Evolutionary conservation across 345 rosid genomes (phyloP).

Genomic region (Pistacia integerrima): DNA sequence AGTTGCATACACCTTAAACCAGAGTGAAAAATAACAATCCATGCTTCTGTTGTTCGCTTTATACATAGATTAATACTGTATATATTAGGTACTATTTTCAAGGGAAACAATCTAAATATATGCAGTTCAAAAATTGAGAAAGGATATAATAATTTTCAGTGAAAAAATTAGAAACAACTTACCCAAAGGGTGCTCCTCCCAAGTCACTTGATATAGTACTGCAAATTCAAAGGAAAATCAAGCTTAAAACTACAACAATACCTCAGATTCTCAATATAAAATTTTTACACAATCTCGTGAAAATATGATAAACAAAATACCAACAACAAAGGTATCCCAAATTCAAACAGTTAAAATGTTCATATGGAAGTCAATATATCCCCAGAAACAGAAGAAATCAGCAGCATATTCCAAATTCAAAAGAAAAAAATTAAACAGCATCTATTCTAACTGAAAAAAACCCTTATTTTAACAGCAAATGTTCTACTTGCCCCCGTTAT

Average conservation of each 20-base stretch:
- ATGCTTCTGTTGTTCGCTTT: neutral
- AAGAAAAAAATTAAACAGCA: neutral
- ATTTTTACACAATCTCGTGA: neutral
- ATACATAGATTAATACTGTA: neutral
- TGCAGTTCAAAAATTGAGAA: neutral
- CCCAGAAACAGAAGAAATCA: neutral
- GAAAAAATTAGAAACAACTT: slow-evolving; percentile 11
- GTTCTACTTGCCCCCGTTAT: no score
- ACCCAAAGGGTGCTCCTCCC: slow-evolving; percentile 91
- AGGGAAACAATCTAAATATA: neutral
- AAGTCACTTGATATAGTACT: slow-evolving; percentile 74
- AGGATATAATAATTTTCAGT: neutral
- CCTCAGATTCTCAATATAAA: neutral
- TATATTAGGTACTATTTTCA: slow-evolving; percentile 2
- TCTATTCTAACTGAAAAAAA: neutral
- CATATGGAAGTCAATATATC: neutral
- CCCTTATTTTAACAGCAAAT: neutral
- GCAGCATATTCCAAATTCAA: neutral
- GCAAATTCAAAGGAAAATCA: slow-evolving; percentile 36
- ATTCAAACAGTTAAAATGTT: neutral
- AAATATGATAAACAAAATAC: slow-evolving; percentile 14
- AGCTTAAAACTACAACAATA: slow-evolving; percentile 8
- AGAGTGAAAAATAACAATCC: neutral
- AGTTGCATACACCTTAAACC: neutral
- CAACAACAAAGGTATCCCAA: neutral